phyloP scores from a whole-genome alignment of 208 protist species.

The Acanthamoeba sp. region DNA sequence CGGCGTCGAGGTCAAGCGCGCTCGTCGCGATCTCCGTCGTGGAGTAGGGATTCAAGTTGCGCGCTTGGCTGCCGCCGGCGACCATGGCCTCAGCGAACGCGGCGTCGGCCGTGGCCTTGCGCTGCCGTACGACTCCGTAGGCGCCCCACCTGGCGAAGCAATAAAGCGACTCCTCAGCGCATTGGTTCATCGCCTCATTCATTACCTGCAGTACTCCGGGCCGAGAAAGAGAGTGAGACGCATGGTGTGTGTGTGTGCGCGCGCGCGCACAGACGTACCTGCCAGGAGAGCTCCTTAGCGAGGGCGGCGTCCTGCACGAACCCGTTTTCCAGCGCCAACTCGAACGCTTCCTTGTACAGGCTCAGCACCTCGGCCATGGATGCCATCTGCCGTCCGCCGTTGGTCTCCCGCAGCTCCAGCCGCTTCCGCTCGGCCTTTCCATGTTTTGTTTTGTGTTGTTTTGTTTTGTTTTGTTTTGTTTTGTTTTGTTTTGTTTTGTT shows the following conservation, averaged over 20 bases:
- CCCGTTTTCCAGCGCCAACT: neutral
- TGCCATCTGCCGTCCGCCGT: neutral
- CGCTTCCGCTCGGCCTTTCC: neutral
- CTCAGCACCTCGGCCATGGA: neutral
- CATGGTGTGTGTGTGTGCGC: neutral
- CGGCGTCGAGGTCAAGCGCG: slow-evolving; percentile 41
- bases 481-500: no score
- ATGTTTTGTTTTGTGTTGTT: no score
- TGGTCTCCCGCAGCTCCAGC: neutral
- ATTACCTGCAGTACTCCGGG: no score
- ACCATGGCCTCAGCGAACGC: no score
- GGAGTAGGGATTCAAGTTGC: neutral
- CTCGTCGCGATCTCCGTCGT: neutral
- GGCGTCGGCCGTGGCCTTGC: neutral
- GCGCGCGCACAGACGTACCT: no score
- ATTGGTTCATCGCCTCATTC: neutral
- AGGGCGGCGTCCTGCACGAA: slow-evolving; percentile 66
- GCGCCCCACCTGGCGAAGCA: slow-evolving; percentile 50
- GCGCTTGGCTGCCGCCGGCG: neutral
- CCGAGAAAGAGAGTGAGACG: no score
- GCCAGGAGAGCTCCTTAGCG: slow-evolving; percentile 65
- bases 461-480: no score
- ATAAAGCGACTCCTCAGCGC: neutral
- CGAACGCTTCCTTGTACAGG: slow-evolving; percentile 14
- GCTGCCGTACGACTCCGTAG: neutral